These are phyloP conservation scores for Tolypocladium inflatum DNA, from an alignment of 2,329 filamentous ascomycete genomes.

Conservation along the genomic window DNA sequence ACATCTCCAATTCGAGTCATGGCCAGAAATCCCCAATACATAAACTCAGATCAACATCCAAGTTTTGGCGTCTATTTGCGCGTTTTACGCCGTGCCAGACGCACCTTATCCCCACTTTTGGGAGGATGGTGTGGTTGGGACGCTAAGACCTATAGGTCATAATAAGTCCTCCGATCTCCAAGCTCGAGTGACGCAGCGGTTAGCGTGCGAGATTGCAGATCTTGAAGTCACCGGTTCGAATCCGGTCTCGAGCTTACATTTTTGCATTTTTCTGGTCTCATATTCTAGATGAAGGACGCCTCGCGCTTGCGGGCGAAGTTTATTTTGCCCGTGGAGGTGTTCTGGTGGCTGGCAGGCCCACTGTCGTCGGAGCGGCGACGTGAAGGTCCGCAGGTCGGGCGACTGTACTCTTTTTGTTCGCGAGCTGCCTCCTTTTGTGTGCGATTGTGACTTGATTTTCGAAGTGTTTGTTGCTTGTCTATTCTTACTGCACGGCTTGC, in stretches of 20 bases:
- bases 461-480: neutral
- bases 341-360: neutral
- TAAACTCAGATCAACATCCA: neutral
- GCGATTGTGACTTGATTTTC: neutral
- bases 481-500: neutral
- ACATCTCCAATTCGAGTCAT: neutral
- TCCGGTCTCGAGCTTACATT: slow-evolving; percentile 9
- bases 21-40: neutral
- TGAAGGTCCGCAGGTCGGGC: neutral
- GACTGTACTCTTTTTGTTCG: neutral
- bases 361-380: neutral
- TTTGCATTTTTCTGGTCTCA: neutral
- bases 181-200: slow-evolving; percentile 12
- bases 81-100: neutral
- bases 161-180: neutral
- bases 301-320: neutral
- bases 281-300: neutral
- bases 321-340: neutral
- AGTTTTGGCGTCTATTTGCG: neutral
- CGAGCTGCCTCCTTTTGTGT: neutral
- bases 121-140: neutral
- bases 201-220: slow-evolving; percentile 14
- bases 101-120: neutral
- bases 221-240: slow-evolving; percentile 13
- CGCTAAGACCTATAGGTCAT: neutral